A percentile compares a stretch with the other conserved stretches of the same genome.
Conservation (phyloP, 164 flowering plant species). For the Liriodendron chinense region DNA sequence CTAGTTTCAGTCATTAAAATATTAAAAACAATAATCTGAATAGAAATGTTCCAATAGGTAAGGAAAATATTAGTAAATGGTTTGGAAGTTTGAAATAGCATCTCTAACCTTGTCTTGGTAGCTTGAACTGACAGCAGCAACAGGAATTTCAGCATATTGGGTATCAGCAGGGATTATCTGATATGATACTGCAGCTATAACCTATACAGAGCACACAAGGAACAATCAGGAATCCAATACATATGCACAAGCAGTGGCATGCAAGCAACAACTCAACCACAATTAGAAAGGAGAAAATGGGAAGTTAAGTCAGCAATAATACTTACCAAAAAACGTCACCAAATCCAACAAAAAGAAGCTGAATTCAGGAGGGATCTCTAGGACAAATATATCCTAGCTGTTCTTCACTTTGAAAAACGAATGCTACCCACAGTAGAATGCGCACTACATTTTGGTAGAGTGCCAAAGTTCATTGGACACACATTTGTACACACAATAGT, state of each 20-base stretch:
- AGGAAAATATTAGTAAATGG: not conserved
- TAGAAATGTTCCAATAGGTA: not conserved
- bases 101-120: slow-evolving; percentile 61
- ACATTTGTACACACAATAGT: too few relatives aligned
- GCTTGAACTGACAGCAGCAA: slow-evolving; percentile 64
- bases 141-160: slow-evolving; percentile 86
- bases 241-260: not conserved
- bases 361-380: not conserved
- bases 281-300: not conserved
- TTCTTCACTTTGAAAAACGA: not conserved
- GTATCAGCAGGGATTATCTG: slow-evolving; percentile 82
- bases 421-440: too few relatives aligned
- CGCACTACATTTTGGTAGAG: too few relatives aligned
- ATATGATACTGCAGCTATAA: slow-evolving; percentile 73
- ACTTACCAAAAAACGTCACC: not conserved
- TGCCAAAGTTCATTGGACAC: too few relatives aligned
- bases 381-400: not conserved
- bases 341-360: not conserved
- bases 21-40: not conserved
- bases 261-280: not conserved
- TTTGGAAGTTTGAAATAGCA: not conserved
- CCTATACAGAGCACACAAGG: slow-evolving; percentile 37
- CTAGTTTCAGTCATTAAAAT: not conserved
- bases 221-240: slow-evolving; percentile 1
- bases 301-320: not conserved